Conservation (phyloP, 106 monocot genomes). For the Allium fistulosum region DNA sequence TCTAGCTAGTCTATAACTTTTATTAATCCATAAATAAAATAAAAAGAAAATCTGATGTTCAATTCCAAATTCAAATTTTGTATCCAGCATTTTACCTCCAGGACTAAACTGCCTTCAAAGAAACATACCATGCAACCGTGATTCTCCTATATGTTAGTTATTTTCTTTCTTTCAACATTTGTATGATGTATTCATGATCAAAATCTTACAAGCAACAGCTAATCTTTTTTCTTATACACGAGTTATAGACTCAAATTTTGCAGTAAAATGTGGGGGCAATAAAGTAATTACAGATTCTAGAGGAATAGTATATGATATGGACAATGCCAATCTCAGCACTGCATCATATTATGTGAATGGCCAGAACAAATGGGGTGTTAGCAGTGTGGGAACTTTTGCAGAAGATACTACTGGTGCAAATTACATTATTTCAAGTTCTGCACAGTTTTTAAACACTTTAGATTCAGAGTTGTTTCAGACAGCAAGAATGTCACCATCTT, state of each 20-base stretch:
- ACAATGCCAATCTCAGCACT: constrained; percentile 35
- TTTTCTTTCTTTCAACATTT: background rate
- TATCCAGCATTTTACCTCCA: constrained; percentile 42
- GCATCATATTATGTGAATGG: constrained; percentile 72
- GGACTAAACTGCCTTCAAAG: constrained; percentile 80
- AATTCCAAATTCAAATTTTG: background rate
- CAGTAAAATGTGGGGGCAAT: constrained; percentile 72
- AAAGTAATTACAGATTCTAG: constrained; percentile 37
- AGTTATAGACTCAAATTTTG: constrained; percentile 59
- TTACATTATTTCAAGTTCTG: constrained; percentile 27
- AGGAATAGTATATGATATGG: constrained; percentile 44
- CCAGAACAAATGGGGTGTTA: constrained; percentile 56
- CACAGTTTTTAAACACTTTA: constrained; percentile 64
- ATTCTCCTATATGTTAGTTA: constrained; percentile 53
- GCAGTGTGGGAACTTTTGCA: constrained; percentile 64
- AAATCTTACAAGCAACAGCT: background rate
- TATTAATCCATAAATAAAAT: too few species aligned
- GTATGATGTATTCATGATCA: background rate
- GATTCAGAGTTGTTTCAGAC: constrained; percentile 71
- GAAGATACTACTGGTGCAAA: constrained; percentile 18
- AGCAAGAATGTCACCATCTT: constrained; percentile 69
- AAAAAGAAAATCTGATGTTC: too few species aligned
- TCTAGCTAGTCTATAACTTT: too few species aligned
- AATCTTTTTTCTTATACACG: background rate
- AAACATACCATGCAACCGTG: constrained; percentile 50